Conservation (phyloP, 768 basidiomycete species). For the Phanerodontia chrysosporium region DNA sequence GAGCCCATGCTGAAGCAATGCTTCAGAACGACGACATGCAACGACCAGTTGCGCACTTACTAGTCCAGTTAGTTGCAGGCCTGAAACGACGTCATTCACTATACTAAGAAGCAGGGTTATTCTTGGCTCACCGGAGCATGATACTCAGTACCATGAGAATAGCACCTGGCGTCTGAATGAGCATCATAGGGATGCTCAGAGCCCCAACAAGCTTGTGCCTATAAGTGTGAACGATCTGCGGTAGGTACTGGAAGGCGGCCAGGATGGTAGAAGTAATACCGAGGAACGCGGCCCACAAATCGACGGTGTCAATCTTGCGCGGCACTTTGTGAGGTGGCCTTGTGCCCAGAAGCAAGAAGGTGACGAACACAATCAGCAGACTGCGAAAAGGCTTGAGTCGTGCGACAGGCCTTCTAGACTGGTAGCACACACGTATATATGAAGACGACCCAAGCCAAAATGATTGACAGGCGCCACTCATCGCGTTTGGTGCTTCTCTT, state of each 20-base stretch:
- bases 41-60: no score
- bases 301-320: slow-evolving; percentile 25
- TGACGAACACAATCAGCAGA: slow-evolving; percentile 51
- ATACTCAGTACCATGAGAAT: slow-evolving; percentile 84
- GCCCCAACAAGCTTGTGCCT: slow-evolving; percentile 80
- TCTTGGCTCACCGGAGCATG: slow-evolving; percentile 49
- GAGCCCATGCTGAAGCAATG: slow-evolving; percentile 62
- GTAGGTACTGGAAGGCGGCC: slow-evolving; percentile 82
- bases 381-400: slow-evolving; percentile 32
- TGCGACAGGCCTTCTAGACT: background rate
- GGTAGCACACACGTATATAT: slow-evolving; percentile 62
- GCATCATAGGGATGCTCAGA: slow-evolving; percentile 93
- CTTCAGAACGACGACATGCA: background rate
- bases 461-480: slow-evolving; percentile 77
- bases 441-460: slow-evolving; percentile 65
- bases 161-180: slow-evolving; percentile 88
- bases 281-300: slow-evolving; percentile 79
- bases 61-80: slow-evolving; percentile 83
- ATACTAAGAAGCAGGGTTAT: background rate
- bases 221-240: slow-evolving; percentile 83
- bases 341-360: slow-evolving; percentile 55
- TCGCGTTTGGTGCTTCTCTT: slow-evolving; percentile 51
- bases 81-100: slow-evolving; percentile 29
- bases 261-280: slow-evolving; percentile 78
- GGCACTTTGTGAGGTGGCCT: background rate